Percentiles rank a stretch among this genome's conserved stretches.
Conservation (phyloP, 768 basidiomycete species). For the Collybia sordida region DNA sequence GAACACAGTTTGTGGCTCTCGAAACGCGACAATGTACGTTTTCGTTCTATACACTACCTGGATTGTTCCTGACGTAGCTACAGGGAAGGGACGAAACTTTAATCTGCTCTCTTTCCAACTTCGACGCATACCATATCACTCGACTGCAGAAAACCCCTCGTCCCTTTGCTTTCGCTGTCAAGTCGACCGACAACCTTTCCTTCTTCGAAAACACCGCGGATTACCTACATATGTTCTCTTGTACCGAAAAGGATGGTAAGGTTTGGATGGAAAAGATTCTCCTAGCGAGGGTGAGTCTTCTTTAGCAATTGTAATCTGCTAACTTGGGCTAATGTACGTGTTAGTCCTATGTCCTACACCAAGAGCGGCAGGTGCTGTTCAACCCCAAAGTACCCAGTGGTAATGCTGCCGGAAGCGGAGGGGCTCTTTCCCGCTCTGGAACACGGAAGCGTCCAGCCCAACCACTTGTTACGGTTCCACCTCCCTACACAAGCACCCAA, state of each 20-base stretch:
- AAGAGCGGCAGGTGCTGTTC: conserved; percentile 73
- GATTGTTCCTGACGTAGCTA: conserved; percentile 6
- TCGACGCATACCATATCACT: conserved; percentile 83
- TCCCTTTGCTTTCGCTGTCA: conserved; percentile 80
- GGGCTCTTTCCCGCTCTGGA: conserved; percentile 33
- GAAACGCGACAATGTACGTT: conserved; percentile 82
- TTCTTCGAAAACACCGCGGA: conserved; percentile 88
- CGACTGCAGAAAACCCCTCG: conserved; percentile 82
- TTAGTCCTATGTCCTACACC: conserved; percentile 81
- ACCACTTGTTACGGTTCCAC: conserved; percentile 34
- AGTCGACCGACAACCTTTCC: conserved; percentile 83
- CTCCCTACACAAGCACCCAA: conserved; percentile 28
- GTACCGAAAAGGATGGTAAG: conserved; percentile 69
- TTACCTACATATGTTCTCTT: conserved; percentile 85
- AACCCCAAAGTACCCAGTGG: conserved; percentile 34
- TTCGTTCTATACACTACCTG: neutral
- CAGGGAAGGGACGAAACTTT: conserved; percentile 84
- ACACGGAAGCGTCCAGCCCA: conserved; percentile 35
- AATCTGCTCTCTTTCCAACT: conserved; percentile 84
- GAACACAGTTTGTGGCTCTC: conserved; percentile 86
- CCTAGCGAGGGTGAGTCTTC: conserved; percentile 70
- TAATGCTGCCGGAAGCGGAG: conserved; percentile 20
- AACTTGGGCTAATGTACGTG: conserved; percentile 12
- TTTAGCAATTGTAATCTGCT: neutral
- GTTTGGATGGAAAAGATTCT: conserved; percentile 81